Base-by-base conservation (phyloP, 176 grass and related monocot genomes). In the Aegilops bicornis region DNA sequence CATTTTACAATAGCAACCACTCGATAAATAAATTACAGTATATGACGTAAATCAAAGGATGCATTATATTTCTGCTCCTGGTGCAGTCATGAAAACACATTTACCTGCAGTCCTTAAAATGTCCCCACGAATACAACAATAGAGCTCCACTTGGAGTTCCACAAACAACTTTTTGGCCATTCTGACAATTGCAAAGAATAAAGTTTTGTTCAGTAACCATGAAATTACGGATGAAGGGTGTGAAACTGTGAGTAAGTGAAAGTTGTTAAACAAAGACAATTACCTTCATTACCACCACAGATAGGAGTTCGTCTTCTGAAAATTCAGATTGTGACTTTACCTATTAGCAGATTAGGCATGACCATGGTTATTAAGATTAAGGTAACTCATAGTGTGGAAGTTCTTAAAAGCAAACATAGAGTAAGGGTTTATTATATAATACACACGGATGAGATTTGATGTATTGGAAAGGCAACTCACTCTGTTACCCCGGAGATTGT, bases 41-140 rank as follows among this genome's bases (percentile, higher is more conserved):
- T 6, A 65, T 65, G 3, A 77, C 3, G 12, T 69, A 43, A 42
- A 81, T 70, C 24, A 64, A 64, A 63, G 39, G 27, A 31, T 19
- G 17, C 8, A 5, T 81, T 64, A 59, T 24, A 68, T 59, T 79
- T 79, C 66, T 52, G 10, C 9, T 87, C 30, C 14, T 54, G 69
- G 40, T 50, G 27, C 37, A 73, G 37, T 88, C 19, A 69, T 64
- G 64, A 69, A 69, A 79, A 70, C 29, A 56, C 8, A 27, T 36
- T 58, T 89, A 98, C 96, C 96, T 94, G 96, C 93, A 98, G 86
- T 98, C 96, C 59, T 98, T 94, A 83, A 98, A 98, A 88, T 94
- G 74, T 70, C 96, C 96, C 96, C 96, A 98, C 19, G 93, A 96
- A 85, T 98, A 96, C 20, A 98, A 76, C 80, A 96, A 69, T 43